These are phyloP conservation scores for Melocanna baccifera DNA, from an alignment of 176 grass and related monocot genomes.

Conservation along the genomic window DNA sequence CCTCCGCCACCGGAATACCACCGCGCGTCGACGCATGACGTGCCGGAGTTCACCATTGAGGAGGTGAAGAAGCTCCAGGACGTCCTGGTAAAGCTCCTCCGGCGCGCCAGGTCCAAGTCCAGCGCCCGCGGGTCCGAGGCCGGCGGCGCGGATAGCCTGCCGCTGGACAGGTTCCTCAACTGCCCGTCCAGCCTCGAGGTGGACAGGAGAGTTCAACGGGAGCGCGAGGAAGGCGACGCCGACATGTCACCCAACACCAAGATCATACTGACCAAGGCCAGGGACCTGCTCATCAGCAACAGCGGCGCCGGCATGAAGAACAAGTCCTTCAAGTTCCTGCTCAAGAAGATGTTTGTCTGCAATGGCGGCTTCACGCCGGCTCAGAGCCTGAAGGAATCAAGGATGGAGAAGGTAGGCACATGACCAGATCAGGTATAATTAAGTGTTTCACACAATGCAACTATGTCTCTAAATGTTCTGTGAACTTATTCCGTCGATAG, in stretches of 20 bases:
- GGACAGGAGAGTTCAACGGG: conserved; percentile 30
- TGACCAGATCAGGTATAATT: background rate
- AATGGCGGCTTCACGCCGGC: conserved; percentile 47
- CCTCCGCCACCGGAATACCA: background rate
- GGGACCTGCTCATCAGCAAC: conserved; percentile 47
- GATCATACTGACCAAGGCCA: conserved; percentile 79
- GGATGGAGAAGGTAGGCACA: conserved; percentile 72
- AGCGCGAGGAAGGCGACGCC: background rate
- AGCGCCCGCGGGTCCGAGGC: background rate
- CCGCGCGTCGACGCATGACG: conserved; percentile 26
- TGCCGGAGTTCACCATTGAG: conserved; percentile 71
- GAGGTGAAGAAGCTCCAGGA: conserved; percentile 77
- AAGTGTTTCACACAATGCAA: background rate
- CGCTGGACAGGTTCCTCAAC: conserved; percentile 78
- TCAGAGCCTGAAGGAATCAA: conserved; percentile 63
- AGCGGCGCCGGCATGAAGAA: conserved; percentile 35
- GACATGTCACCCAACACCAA: conserved; percentile 71
- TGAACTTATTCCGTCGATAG: conserved; percentile 24
- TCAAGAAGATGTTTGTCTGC: conserved; percentile 78
- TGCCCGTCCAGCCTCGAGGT: conserved; percentile 91
- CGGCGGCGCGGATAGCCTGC: conserved; percentile 32
- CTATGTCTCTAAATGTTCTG: background rate
- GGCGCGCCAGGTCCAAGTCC: conserved; percentile 47
- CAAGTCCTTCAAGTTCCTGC: conserved; percentile 63
- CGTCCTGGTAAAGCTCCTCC: conserved; percentile 53